Evolutionary conservation across 192 early-diverging fungal genomes (phyloP), one percentile per base, ranked within the genome.

Genomic region (Entomortierella parvispora): DNA sequence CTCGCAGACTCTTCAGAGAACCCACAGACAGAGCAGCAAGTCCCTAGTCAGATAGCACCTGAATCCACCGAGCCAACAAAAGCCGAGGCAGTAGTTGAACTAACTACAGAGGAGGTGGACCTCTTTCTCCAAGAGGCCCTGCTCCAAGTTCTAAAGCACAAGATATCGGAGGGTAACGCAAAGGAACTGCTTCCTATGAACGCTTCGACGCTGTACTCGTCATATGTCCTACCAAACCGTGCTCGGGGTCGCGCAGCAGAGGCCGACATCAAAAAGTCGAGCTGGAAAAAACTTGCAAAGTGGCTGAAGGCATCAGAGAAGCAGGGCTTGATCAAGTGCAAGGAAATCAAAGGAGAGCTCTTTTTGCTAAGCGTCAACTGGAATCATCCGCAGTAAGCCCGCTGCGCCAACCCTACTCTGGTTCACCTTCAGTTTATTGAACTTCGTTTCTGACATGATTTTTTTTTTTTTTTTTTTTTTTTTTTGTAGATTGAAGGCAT

Each of bases 301-400:
- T 96, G 96, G 75, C 79, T 96, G 57, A 97, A 96, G 65, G 87
- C 82, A 14, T 91, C 90, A 69, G 96, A 97, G 52, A 97, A 97
- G 78, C 81, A 83, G 28, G 96, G 93, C 23, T 61, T 92, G 14
- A 58, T 96, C 28, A 93, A 94, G 74, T 80, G 92, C 20, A 97
- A 96, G 74, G 96, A 95, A 31, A 84, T 85, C 34, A 81, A 81
- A 40, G 89, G 91, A 10, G 92, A 94, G 43, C 82, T 80, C 7
- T 59, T 88, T 46, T 53, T 94, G 12, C 65, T 81, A 31, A 64
- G 85, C 7, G 82, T 94, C n/a, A 88, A 85, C 66, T 84, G 84
- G 71, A 81, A 85, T 14, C 88, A 91, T 66, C 84, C 86, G 3
- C 69, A 82, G 89, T 89, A 83, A 28, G 81, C 63, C 34, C 15